Percentiles rank a stretch among this genome's conserved stretches.
Evolutionary conservation across 345 rosid species (phyloP).

Genomic region (Psidium friedrichsthalianum): DNA sequence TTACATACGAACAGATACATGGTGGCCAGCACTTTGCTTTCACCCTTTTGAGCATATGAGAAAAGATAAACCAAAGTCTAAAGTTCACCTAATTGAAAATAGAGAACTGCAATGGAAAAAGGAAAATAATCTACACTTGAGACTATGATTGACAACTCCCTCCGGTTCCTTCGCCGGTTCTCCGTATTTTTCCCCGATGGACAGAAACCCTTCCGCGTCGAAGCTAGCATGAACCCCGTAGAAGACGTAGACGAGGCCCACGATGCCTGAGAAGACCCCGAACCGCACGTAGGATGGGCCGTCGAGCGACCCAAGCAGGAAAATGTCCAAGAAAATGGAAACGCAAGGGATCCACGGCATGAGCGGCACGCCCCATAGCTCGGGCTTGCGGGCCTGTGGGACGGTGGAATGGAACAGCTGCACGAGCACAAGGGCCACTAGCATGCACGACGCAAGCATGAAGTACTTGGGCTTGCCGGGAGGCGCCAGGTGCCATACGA

Average conservation of each 20-base stretch:
- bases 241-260: conserved; percentile 51
- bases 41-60: neutral
- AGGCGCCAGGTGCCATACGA: conserved; percentile 55
- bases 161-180: conserved; percentile 26
- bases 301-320: conserved; percentile 63
- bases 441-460: conserved; percentile 32
- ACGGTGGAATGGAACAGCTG: conserved; percentile 41
- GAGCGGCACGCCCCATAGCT: conserved; percentile 82
- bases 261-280: conserved; percentile 52
- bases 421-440: conserved; percentile 29
- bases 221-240: conserved; percentile 89
- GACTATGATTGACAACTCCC: conserved; percentile 15
- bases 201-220: conserved; percentile 58
- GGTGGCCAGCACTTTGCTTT: neutral
- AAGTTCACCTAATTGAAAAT: neutral
- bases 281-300: conserved; percentile 64
- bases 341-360: conserved; percentile 89
- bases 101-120: neutral
- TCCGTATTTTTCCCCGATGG: conserved; percentile 23
- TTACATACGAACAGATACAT: neutral
- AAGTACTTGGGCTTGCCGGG: conserved; percentile 39
- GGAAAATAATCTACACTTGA: conserved; percentile 19
- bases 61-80: neutral
- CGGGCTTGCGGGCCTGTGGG: conserved; percentile 61
- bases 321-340: conserved; percentile 76